Evolutionary conservation across 345 rosid genomes (phyloP).

Genomic region (Trapa incisa): DNA sequence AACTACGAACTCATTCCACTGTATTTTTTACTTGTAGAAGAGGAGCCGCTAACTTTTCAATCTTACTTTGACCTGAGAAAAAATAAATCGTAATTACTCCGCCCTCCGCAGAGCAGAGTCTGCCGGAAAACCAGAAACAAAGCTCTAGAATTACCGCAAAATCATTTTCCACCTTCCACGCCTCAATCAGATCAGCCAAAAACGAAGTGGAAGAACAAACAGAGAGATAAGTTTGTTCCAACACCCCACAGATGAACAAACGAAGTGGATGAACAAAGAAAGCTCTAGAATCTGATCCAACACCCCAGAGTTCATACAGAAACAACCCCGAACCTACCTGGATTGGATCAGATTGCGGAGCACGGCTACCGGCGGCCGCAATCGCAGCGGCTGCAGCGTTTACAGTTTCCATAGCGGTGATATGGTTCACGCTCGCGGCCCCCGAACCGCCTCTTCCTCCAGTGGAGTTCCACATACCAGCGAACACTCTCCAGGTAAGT

Average conservation of each 20-base stretch:
- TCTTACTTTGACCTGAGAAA: neutral
- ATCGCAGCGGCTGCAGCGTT: constrained; percentile 87
- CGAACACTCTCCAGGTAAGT: neutral
- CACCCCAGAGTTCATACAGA: neutral
- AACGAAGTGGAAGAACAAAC: neutral
- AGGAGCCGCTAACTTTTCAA: no score
- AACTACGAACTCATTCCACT: neutral
- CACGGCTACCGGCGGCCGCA: constrained; percentile 65
- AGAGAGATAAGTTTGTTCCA: constrained; percentile 1
- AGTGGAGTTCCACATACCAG: constrained; percentile 4
- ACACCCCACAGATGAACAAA: neutral
- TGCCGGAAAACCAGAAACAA: neutral
- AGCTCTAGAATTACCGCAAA: neutral
- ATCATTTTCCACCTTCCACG: neutral
- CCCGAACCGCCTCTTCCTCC: constrained; percentile 35
- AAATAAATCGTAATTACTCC: neutral
- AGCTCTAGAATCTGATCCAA: neutral
- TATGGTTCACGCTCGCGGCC: constrained; percentile 21
- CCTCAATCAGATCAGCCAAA: neutral
- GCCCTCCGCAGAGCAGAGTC: neutral
- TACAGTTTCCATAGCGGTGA: constrained; percentile 48
- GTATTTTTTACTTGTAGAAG: neutral
- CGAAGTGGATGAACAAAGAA: neutral
- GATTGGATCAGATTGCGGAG: constrained; percentile 39
- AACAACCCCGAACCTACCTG: constrained; percentile 21